Evolutionary conservation across 2,329 filamentous ascomycete genomes (phyloP), one percentile per base, ranked within the genome.

Genomic region (Plectosphaerella cucumerina): DNA sequence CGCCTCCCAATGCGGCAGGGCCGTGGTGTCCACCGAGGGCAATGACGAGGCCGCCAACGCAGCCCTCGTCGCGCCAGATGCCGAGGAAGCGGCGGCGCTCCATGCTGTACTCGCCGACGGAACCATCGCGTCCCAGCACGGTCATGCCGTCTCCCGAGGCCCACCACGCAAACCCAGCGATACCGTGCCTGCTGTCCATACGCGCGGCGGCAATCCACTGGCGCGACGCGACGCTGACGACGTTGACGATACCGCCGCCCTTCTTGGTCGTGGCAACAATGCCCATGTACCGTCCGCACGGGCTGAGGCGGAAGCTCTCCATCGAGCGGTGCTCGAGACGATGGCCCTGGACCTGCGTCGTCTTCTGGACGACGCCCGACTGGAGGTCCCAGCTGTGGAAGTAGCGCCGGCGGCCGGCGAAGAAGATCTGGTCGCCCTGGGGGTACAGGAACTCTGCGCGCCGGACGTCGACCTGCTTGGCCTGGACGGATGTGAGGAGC

Each of bases 101-200:
- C 53, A 95, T 75, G 63, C 85, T 87, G 81, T 90, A 99, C 73
- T 99, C 94, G 49, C 89, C 91, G 6, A 97, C 81, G 63, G 96
- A 89, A 21, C 94, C 94, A 58, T 89, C 90, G 67, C 87, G 92
- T 53, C 90, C 91, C 1, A 89, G 82, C 41, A 96, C 87, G 1
- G 85, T 87, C 61, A 99, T 75, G 5, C 92, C 93, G 39, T 86
- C 81, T 33, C 92, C 89, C 54, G 90, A 84, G 49, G 83, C 80
- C 92, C 92, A 97, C 94, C 94, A 99, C 1, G 83, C 84, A 62
- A 97, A 95, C 67, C 97, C 93, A 1, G 90, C 87, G 45, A 97
- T 85, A 35, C 92, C 92, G 47, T 90, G 86, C 46, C 82, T 80
- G 57, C 89, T 87, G 62, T 97, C 90, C 44, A 97, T 77, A 37